Evolutionary conservation across 495 filamentous ascomycete species (phyloP).

Genomic region (Bombardia bombarda): DNA sequence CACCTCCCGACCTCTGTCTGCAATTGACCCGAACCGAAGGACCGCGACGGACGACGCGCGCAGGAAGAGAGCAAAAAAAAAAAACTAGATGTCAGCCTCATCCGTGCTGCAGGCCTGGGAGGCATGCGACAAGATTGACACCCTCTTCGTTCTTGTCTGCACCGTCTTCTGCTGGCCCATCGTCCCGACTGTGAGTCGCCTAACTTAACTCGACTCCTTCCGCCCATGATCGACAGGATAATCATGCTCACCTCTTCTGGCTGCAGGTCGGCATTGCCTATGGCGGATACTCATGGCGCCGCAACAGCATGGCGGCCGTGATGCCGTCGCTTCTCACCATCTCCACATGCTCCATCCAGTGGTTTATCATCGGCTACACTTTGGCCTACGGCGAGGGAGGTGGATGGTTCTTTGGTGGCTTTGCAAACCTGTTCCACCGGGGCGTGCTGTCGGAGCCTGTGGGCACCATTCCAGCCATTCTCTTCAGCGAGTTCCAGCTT

Average conservation of each 20-base stretch:
- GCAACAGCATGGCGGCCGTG: constrained; percentile 17
- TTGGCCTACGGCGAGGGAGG: constrained; percentile 20
- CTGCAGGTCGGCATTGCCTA: constrained; percentile 22
- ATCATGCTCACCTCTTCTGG: background rate
- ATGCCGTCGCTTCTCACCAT: constrained; percentile 19
- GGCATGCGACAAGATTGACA: constrained; percentile 20
- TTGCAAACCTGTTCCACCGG: constrained; percentile 13
- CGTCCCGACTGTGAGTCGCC: constrained; percentile 16
- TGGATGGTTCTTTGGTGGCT: constrained; percentile 20
- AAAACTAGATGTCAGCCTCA: constrained; percentile 1
- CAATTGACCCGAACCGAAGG: no score
- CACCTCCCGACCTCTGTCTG: no score
- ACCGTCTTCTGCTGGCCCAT: constrained; percentile 24
- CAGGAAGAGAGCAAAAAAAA: background rate
- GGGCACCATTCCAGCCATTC: constrained; percentile 19
- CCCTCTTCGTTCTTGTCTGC: constrained; percentile 22
- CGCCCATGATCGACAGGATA: background rate
- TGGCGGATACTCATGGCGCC: constrained; percentile 18
- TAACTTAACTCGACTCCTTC: background rate
- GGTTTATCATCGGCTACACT: constrained; percentile 21
- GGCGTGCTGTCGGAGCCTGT: constrained; percentile 17
- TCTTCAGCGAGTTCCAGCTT: constrained; percentile 23
- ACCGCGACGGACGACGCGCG: background rate
- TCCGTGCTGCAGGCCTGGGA: constrained; percentile 17
- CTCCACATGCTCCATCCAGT: constrained; percentile 20